phyloP scores from a whole-genome alignment of 805 yeast species.

The Tetrapisispora pingtungensis region DNA sequence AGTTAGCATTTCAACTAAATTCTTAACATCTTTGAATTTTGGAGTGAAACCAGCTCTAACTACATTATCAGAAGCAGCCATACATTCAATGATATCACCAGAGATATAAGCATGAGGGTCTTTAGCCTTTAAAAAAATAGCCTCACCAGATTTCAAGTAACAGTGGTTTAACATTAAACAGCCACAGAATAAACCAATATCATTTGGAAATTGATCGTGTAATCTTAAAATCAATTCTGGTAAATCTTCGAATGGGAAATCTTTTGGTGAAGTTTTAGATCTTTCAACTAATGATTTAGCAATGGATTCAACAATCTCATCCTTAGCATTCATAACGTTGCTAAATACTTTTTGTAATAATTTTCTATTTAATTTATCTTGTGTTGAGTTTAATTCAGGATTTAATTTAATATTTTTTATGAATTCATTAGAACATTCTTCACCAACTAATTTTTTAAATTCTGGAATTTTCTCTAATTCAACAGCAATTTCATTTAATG shows the following conservation, averaged over 20 bases:
- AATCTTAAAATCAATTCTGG: slow-evolving; percentile 69
- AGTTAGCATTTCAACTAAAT: slow-evolving; percentile 83
- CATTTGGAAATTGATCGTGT: slow-evolving; percentile 83
- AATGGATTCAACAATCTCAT: slow-evolving; percentile 41
- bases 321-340: slow-evolving; percentile 75
- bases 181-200: slow-evolving; percentile 93
- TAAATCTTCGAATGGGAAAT: slow-evolving; percentile 44
- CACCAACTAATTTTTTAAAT: slow-evolving; percentile 60
- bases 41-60: slow-evolving; percentile 99
- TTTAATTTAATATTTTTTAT: slow-evolving; percentile 35
- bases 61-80: slow-evolving; percentile 98
- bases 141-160: slow-evolving; percentile 75
- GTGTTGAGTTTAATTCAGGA: slow-evolving; percentile 40
- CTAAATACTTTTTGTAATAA: slow-evolving; percentile 69
- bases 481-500: slow-evolving; percentile 63
- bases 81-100: slow-evolving; percentile 97
- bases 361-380: slow-evolving; percentile 48
- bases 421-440: slow-evolving; percentile 45
- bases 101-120: slow-evolving; percentile 97
- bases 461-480: slow-evolving; percentile 70
- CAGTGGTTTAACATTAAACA: slow-evolving; percentile 88
- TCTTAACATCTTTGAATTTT: slow-evolving; percentile 89
- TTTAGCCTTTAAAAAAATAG: slow-evolving; percentile 91
- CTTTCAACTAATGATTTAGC: slow-evolving; percentile 60
- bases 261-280: slow-evolving; percentile 47